Percentiles rank a stretch among this genome's conserved stretches.
phyloP scores from a whole-genome alignment of 140 eudicot species.

The Stevia rebaudiana region DNA sequence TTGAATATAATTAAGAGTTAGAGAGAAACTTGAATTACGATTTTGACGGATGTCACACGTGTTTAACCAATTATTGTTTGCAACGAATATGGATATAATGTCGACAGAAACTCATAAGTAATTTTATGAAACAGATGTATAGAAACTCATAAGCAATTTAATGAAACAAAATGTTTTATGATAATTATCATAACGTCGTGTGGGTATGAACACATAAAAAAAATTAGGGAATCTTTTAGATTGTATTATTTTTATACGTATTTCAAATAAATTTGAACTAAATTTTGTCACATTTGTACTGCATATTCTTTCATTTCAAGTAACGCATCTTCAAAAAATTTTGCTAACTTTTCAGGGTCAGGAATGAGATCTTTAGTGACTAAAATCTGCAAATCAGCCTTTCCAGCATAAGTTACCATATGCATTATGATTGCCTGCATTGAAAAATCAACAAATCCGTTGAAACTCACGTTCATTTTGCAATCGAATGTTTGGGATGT shows the following conservation, averaged over 20 bases:
- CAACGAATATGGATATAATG: too few relatives aligned
- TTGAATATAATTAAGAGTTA: too few relatives aligned
- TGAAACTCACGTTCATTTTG: background rate
- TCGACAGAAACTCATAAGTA: too few relatives aligned
- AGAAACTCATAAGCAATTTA: too few relatives aligned
- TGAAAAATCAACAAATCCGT: constrained; percentile 1
- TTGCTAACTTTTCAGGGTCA: constrained; percentile 60
- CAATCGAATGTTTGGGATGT: background rate
- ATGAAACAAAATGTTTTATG: too few relatives aligned
- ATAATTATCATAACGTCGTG: too few relatives aligned
- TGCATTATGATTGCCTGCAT: constrained; percentile 78
- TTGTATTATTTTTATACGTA: background rate
- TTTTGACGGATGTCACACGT: too few relatives aligned
- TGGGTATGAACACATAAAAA: too few relatives aligned
- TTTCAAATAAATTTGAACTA: background rate
- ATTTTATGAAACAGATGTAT: too few relatives aligned
- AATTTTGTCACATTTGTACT: background rate
- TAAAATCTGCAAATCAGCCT: constrained; percentile 70
- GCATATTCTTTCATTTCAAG: constrained; percentile 59
- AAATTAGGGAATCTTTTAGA: too few relatives aligned
- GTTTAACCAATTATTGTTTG: too few relatives aligned
- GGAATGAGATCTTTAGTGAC: constrained; percentile 79
- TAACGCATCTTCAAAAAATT: constrained; percentile 73
- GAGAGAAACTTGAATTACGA: too few relatives aligned
- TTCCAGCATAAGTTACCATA: constrained; percentile 83